Conservation (phyloP, 768 basidiomycete species). For the Psilocybe cyanescens region DNA sequence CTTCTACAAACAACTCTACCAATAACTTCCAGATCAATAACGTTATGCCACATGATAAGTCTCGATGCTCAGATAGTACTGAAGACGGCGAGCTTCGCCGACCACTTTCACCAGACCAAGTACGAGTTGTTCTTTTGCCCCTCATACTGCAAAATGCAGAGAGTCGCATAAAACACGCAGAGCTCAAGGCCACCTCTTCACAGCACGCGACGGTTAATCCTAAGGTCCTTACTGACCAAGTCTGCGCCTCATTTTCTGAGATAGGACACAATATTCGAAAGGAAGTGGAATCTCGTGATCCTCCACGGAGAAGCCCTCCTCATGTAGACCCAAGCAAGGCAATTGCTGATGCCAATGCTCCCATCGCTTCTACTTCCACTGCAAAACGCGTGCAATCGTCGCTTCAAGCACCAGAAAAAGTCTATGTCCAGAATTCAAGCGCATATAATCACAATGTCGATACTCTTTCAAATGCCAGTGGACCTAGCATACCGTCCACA, state of each 20-base stretch:
- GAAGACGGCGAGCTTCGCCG: slow-evolving; percentile 15
- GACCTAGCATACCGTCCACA: background rate
- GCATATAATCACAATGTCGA: background rate
- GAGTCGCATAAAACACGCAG: slow-evolving; percentile 6
- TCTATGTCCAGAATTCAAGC: background rate
- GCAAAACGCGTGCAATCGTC: background rate
- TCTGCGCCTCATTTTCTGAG: slow-evolving; percentile 25
- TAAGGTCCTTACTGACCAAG: slow-evolving; percentile 28
- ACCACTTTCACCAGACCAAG: slow-evolving; percentile 8
- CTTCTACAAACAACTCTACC: background rate
- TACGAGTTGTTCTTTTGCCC: slow-evolving; percentile 21
- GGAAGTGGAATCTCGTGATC: slow-evolving; percentile 5
- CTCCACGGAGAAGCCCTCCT: background rate
- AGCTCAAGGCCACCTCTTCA: background rate
- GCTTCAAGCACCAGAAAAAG: background rate
- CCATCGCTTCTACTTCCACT: background rate
- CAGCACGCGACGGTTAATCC: slow-evolving; percentile 5
- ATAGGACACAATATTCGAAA: slow-evolving; percentile 18
- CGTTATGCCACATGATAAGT: background rate
- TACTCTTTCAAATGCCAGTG: background rate
- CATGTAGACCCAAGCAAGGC: background rate
- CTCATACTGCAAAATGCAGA: slow-evolving; percentile 21
- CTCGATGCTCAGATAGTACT: background rate
- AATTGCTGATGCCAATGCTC: background rate
- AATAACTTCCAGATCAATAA: background rate